These are phyloP conservation scores for Syncephalastrum contaminatum DNA, from an alignment of 371 early-diverging fungal genomes.

Conservation along the genomic window DNA sequence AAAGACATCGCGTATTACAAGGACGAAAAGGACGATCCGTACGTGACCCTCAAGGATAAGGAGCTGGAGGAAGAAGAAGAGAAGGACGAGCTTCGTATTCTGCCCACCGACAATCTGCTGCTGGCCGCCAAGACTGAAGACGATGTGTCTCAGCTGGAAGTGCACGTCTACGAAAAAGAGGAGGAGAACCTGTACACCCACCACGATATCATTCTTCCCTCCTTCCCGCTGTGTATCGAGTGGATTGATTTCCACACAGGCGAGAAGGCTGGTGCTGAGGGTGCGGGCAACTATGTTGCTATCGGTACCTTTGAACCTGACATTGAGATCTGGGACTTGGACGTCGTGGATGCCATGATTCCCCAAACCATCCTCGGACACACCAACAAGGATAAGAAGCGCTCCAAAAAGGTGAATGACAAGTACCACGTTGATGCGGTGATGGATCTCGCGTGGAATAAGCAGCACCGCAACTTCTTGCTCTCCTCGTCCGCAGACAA, in stretches of 20 bases:
- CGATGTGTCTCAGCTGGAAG: slow-evolving; percentile 91
- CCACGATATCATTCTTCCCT: slow-evolving; percentile 97
- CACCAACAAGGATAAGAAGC: slow-evolving; percentile 59
- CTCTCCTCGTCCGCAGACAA: slow-evolving; percentile 92
- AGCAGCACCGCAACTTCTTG: slow-evolving; percentile 78
- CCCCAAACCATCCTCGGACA: slow-evolving; percentile 90
- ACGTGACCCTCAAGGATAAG: slow-evolving; percentile 63
- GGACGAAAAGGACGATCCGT: slow-evolving; percentile 81
- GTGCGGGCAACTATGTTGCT: slow-evolving; percentile 83
- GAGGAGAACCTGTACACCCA: slow-evolving; percentile 94
- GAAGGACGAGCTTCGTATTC: slow-evolving; percentile 73
- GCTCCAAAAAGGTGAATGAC: slow-evolving; percentile 60
- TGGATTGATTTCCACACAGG: slow-evolving; percentile 87
- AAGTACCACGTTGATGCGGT: slow-evolving; percentile 92
- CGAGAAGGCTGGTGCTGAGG: slow-evolving; percentile 51
- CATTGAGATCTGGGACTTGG: slow-evolving; percentile 98
- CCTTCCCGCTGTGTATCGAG: slow-evolving; percentile 93
- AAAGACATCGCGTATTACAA: slow-evolving; percentile 80
- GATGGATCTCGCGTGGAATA: slow-evolving; percentile 93
- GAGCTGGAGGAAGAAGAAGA: slow-evolving; percentile 80
- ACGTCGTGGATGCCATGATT: slow-evolving; percentile 85
- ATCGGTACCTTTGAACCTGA: slow-evolving; percentile 95
- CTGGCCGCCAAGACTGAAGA: slow-evolving; percentile 94
- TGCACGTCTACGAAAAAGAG: slow-evolving; percentile 82
- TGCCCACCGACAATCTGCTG: slow-evolving; percentile 82